Evolutionary conservation across 495 filamentous ascomycete species (phyloP).

Genomic region (Tuber brumale): DNA sequence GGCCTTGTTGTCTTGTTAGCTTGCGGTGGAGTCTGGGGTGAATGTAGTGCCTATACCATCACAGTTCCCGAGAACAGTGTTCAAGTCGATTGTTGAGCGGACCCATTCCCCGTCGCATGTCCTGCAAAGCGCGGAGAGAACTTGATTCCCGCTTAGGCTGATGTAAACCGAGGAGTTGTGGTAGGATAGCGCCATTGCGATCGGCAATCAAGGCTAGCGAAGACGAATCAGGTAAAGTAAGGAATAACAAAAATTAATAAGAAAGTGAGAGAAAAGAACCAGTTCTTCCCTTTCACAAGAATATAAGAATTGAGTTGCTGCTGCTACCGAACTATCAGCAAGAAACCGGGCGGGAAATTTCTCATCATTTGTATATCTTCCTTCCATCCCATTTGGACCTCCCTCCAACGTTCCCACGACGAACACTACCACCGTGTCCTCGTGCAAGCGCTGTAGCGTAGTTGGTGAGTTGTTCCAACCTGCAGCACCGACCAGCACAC

Average conservation of each 20-base stretch:
- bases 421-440: not conserved
- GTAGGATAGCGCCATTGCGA: conserved; percentile 23
- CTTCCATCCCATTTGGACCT: not conserved
- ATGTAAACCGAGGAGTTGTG: conserved; percentile 30
- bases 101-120: conserved; percentile 32
- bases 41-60: conserved; percentile 13
- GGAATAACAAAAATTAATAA: not conserved
- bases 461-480: conserved; percentile 1
- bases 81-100: conserved; percentile 32
- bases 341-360: not conserved
- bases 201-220: not conserved
- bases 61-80: conserved; percentile 24
- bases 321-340: not conserved
- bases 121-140: conserved; percentile 32
- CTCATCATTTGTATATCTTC: not conserved
- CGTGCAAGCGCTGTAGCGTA: not conserved
- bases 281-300: not conserved
- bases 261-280: not conserved
- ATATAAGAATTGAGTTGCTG: not conserved
- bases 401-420: not conserved
- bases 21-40: not conserved
- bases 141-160: conserved; percentile 31
- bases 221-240: not conserved
- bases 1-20: conserved; percentile 21
- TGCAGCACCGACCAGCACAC: not conserved